These are phyloP conservation scores for Moesziomyces antarcticus DNA, from an alignment of 1,284 basidiomycete species.

Conservation along the genomic window DNA sequence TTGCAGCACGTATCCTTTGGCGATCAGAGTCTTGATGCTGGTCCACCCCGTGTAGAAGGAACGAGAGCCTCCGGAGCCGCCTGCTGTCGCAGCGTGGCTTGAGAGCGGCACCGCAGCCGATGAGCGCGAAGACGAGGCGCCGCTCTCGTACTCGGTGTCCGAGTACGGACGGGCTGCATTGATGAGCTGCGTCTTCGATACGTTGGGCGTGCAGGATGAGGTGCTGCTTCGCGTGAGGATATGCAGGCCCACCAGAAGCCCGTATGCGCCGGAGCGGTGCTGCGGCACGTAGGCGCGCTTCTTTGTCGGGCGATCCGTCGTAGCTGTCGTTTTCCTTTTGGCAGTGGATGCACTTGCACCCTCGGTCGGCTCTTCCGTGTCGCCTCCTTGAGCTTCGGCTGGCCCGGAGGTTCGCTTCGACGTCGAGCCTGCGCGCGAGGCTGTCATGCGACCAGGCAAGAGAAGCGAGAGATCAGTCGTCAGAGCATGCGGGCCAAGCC, in stretches of 20 bases:
- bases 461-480: neutral
- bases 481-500: neutral
- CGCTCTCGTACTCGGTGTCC: conserved; percentile 57
- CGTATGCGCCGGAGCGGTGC: conserved; percentile 62
- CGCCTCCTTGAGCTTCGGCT: neutral
- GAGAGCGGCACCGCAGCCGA: conserved; percentile 37
- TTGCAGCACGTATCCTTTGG: conserved; percentile 62
- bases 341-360: neutral
- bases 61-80: conserved; percentile 17
- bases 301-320: conserved; percentile 27
- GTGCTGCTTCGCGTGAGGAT: conserved; percentile 22
- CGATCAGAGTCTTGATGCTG: conserved; percentile 65
- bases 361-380: neutral
- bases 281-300: conserved; percentile 61
- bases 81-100: conserved; percentile 17
- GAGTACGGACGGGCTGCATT: conserved; percentile 56
- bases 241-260: conserved; percentile 61
- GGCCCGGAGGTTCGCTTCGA: conserved; percentile 6
- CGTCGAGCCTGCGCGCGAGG: conserved; percentile 10
- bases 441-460: neutral
- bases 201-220: conserved; percentile 19
- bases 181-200: conserved; percentile 61
- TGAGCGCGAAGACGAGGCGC: conserved; percentile 28
- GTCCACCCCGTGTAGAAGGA: conserved; percentile 65
- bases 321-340: conserved; percentile 18